These are phyloP conservation scores for Gleditsia sinensis DNA, from an alignment of 306 rosid genomes.

Conservation along the genomic window DNA sequence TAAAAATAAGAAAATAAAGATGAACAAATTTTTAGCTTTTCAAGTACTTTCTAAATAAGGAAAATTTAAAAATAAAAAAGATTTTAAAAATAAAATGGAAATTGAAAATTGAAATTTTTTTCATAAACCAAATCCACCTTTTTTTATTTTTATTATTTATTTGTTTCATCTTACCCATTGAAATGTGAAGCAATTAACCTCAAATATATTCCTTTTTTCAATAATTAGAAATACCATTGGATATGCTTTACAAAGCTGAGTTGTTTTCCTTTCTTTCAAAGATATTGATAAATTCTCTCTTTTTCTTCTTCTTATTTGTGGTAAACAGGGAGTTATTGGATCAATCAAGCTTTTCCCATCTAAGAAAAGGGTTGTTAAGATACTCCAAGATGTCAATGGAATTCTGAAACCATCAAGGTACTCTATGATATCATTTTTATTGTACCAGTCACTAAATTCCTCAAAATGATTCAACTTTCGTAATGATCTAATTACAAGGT, in stretches of 20 bases:
- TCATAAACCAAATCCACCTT: no score
- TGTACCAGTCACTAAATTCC: neutral
- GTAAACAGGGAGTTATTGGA: constrained; percentile 52
- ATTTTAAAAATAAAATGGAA: no score
- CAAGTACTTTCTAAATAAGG: no score
- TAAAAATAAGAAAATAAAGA: no score
- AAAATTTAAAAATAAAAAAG: no score
- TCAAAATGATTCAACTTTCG: neutral
- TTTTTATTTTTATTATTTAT: neutral
- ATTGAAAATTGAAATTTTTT: no score
- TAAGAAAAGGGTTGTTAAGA: constrained; percentile 60
- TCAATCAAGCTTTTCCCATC: constrained; percentile 58
- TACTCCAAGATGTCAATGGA: constrained; percentile 53
- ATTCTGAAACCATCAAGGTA: constrained; percentile 59
- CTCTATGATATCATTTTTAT: neutral
- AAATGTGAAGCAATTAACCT: neutral
- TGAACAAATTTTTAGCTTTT: no score
- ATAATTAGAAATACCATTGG: neutral
- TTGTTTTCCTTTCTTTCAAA: neutral
- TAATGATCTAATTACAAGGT: no score
- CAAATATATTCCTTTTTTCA: neutral
- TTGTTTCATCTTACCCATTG: neutral
- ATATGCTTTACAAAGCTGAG: neutral
- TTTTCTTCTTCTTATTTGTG: neutral
- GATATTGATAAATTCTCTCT: neutral